Percentiles rank a stretch among this genome's conserved stretches.
These are phyloP conservation scores for Penicillium sp. DNA, from an alignment of 2,329 filamentous ascomycete genomes.

Conservation along the genomic window DNA sequence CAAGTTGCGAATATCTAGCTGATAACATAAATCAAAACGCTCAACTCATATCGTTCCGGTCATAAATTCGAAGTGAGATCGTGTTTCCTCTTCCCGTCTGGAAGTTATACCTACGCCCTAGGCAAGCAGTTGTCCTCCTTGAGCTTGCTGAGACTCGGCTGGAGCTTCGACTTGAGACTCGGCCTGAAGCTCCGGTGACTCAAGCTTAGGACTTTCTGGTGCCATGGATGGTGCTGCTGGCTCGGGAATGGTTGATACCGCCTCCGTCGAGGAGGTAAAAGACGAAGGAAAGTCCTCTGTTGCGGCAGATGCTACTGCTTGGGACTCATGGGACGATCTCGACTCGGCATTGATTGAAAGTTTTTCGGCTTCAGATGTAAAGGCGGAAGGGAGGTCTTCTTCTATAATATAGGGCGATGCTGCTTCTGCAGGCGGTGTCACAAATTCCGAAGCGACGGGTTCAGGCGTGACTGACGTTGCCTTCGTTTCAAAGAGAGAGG, in stretches of 20 bases:
- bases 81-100: not conserved
- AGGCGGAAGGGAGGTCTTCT: not conserved
- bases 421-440: not conserved
- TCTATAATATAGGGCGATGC: not conserved
- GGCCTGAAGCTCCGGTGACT: not conserved
- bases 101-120: no score
- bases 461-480: not conserved
- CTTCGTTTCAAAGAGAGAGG: not conserved
- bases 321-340: not conserved
- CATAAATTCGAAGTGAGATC: not conserved
- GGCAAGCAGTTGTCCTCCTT: not conserved
- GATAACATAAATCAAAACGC: not conserved
- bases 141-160: not conserved
- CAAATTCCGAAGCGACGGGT: not conserved
- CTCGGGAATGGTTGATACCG: not conserved
- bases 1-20: not conserved
- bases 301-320: not conserved
- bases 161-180: not conserved
- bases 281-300: not conserved
- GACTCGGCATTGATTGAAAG: not conserved
- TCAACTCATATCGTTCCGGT: slow-evolving; percentile 4
- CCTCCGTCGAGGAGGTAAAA: not conserved
- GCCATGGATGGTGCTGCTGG: not conserved
- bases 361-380: not conserved
- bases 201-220: not conserved